Base-by-base conservation (phyloP, 2,329 filamentous ascomycete species). In the Diaporthe longicolla region DNA sequence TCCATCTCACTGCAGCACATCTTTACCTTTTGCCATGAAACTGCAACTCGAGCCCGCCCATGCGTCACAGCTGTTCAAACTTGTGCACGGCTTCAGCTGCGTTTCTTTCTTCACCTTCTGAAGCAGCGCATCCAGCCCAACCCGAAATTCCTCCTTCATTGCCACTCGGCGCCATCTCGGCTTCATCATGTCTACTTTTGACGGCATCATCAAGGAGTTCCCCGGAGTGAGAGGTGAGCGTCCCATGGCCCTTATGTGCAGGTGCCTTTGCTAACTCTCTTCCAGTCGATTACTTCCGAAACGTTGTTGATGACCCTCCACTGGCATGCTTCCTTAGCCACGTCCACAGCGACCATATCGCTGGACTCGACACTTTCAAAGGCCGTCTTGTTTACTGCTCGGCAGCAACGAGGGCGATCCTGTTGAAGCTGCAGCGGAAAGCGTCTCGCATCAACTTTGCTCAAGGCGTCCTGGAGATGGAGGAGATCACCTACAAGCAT, bases 241-340 rank as follows among this genome's bases (percentile, higher is more conserved):
- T n/a, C 19, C 0, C 29, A 21, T 7, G 1, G 1, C 61, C 4
- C 32, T 10, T 13, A 11, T 5, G 54, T 43, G 19, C 24, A 55
- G 24, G 29, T 66, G 15, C 37, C 8, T 21, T 40, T 6, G 45
- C 45, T 59, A 21, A 78, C 17, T 24, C n/a, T 8, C 21, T 32
- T 21, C 13, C 72, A 94, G 92, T 98, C 77, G 95, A 98, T 83
- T 95, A 92, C 84, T 98, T 98, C 79, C 90, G 94, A 84, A 83
- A 21, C 86, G 87, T 61, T 83, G 86, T 58, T 1, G 61, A 70
- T 15, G 65, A 74, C 26, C 88, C 93, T 5, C 93, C 95, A 0
- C 83, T 97, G 72, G 95, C 94, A 21, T 97, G 93, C 81, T 98
- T 98, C 80, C 87, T 98, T 35, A 97, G 94, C 82, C 96, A 98